Percentiles rank a stretch among this genome's conserved stretches.
Evolutionary conservation across 441 rosid genomes (phyloP).

Genomic region (Corymbia citriodora): DNA sequence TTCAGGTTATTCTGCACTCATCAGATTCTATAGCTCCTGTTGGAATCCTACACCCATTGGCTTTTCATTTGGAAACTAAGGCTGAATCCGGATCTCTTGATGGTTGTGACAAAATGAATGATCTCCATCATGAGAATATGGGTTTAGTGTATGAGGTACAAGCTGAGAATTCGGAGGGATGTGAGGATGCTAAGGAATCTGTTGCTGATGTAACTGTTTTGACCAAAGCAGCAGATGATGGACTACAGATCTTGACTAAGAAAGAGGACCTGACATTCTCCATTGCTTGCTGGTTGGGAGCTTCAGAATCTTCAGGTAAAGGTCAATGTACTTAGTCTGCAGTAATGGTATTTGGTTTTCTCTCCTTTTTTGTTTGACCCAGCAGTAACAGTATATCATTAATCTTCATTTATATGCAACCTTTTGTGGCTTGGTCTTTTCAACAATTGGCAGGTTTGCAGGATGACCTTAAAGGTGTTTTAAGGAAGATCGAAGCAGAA

Average conservation of each 20-base stretch:
- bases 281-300: conserved; percentile 82
- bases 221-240: conserved; percentile 29
- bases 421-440: neutral
- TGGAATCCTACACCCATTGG: conserved; percentile 79
- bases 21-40: conserved; percentile 89
- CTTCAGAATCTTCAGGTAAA: conserved; percentile 49
- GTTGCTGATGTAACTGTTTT: conserved; percentile 25
- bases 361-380: neutral
- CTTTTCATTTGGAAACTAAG: conserved; percentile 72
- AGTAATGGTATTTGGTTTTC: neutral
- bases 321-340: neutral
- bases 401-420: neutral
- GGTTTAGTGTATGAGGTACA: conserved; percentile 58
- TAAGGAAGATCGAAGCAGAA: conserved; percentile 55
- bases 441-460: conserved; percentile 40
- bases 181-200: conserved; percentile 20
- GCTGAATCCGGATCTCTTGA: conserved; percentile 16
- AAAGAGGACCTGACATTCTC: conserved; percentile 53
- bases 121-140: conserved; percentile 21
- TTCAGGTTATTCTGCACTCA: conserved; percentile 67
- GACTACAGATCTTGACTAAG: conserved; percentile 43
- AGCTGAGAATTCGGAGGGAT: conserved; percentile 33
- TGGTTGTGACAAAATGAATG: conserved; percentile 4
- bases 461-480: conserved; percentile 54
- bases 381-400: neutral